These are phyloP conservation scores for Durio zibethinus DNA, from an alignment of 345 rosid genomes.

Conservation along the genomic window DNA sequence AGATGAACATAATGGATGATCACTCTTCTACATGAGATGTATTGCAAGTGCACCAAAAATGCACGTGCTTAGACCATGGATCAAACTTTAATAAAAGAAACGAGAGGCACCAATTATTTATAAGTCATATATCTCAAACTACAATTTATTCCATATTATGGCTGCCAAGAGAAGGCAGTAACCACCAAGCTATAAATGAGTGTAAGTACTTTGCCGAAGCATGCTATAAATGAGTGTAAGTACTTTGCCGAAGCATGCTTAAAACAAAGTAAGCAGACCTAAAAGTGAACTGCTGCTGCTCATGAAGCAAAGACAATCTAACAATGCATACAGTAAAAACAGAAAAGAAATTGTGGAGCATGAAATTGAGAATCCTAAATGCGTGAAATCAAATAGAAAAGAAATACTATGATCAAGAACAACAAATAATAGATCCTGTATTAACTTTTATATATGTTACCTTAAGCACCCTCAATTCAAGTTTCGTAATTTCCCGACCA, in stretches of 20 bases:
- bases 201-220: too few relatives aligned
- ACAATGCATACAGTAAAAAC: neutral
- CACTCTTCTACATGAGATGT: neutral
- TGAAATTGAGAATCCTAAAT: neutral
- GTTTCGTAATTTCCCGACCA: constrained; percentile 91
- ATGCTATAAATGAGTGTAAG: too few relatives aligned
- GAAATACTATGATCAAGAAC: neutral
- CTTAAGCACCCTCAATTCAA: constrained; percentile 73
- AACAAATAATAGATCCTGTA: neutral
- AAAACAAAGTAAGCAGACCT: neutral
- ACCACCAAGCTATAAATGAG: neutral
- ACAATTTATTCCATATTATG: neutral
- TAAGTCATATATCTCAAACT: neutral
- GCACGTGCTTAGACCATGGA: neutral
- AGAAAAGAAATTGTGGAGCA: neutral
- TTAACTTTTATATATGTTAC: constrained; percentile 25
- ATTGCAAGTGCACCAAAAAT: neutral
- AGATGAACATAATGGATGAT: neutral
- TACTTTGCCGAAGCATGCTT: neutral
- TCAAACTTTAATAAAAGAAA: neutral
- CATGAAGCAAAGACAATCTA: neutral
- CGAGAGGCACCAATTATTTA: neutral
- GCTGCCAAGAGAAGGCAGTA: neutral
- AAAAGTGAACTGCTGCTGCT: neutral
- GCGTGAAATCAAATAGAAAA: neutral